These are phyloP conservation scores for Prunus salicina DNA, from an alignment of 306 rosid species.

Conservation along the genomic window DNA sequence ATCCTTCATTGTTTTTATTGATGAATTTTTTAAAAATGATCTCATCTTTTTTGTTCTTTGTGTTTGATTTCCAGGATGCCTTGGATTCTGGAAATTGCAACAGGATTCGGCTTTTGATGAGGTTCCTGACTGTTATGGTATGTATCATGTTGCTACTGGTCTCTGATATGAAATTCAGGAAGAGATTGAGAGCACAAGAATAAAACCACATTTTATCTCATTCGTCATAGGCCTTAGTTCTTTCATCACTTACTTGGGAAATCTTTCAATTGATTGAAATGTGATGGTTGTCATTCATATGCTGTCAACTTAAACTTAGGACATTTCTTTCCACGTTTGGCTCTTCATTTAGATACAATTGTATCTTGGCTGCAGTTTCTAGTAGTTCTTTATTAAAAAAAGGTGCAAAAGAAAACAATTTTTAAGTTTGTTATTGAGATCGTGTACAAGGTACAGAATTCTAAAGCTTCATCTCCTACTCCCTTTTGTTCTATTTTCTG, in stretches of 20 bases:
- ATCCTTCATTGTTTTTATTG: constrained; percentile 1
- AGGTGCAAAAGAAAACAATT: too few species aligned
- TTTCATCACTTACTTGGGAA: neutral
- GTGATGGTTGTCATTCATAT: neutral
- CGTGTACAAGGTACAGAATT: neutral
- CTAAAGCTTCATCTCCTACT: neutral
- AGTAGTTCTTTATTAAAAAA: too few species aligned
- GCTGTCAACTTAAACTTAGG: neutral
- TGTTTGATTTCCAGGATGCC: constrained; percentile 57
- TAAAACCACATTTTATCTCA: neutral
- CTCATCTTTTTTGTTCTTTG: neutral
- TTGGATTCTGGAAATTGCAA: constrained; percentile 74
- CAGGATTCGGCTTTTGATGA: constrained; percentile 67
- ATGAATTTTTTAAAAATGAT: neutral
- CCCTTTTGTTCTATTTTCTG: neutral
- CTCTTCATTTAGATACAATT: neutral
- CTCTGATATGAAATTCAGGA: neutral
- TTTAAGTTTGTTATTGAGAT: neutral
- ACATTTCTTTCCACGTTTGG: neutral
- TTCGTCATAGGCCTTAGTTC: neutral
- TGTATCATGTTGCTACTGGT: constrained; percentile 24
- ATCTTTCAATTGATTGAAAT: neutral
- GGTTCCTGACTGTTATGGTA: constrained; percentile 90
- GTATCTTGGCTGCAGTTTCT: too few species aligned
- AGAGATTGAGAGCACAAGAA: neutral